Evolutionary conservation across 805 yeast genomes (phyloP).

Genomic region (Wickerhamiella galacta): DNA sequence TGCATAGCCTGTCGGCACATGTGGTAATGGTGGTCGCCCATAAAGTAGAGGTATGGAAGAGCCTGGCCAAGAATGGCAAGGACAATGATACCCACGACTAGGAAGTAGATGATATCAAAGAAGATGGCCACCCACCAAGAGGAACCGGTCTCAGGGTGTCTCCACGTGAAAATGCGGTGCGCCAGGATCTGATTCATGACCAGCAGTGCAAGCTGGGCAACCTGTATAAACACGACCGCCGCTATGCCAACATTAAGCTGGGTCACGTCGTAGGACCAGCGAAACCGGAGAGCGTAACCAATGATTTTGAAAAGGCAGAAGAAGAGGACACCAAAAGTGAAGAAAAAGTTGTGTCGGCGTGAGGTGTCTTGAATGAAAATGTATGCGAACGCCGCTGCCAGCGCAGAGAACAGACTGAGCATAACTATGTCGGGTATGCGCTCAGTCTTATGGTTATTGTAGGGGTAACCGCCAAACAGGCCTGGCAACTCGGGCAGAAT

Average conservation of each 20-base stretch:
- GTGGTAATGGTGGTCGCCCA: slow-evolving; percentile 28
- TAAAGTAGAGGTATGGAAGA: slow-evolving; percentile 41
- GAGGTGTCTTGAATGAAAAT: slow-evolving; percentile 33
- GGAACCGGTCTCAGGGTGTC: slow-evolving; percentile 57
- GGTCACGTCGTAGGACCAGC: slow-evolving; percentile 41
- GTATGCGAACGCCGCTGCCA: slow-evolving; percentile 30
- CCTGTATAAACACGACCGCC: slow-evolving; percentile 36
- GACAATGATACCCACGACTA: slow-evolving; percentile 42
- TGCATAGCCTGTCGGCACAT: slow-evolving; percentile 39
- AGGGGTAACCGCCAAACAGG: slow-evolving; percentile 39
- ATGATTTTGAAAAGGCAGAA: slow-evolving; percentile 37
- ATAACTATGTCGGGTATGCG: slow-evolving; percentile 45
- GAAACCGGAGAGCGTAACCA: slow-evolving; percentile 42
- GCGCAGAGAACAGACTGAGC: slow-evolving; percentile 33
- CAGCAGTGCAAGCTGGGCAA: slow-evolving; percentile 42
- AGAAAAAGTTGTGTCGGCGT: slow-evolving; percentile 45
- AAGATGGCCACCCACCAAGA: slow-evolving; percentile 31
- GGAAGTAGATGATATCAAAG: slow-evolving; percentile 34
- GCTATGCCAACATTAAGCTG: slow-evolving; percentile 35
- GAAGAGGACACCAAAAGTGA: slow-evolving; percentile 35
- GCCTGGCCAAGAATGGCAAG: slow-evolving; percentile 53
- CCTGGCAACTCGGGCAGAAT: slow-evolving; percentile 20
- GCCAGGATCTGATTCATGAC: slow-evolving; percentile 48
- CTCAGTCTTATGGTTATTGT: slow-evolving; percentile 25
- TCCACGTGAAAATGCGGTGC: slow-evolving; percentile 60